Base-by-base conservation (phyloP, 495 filamentous ascomycete species). In the Pyrenopolyporus hunteri region DNA sequence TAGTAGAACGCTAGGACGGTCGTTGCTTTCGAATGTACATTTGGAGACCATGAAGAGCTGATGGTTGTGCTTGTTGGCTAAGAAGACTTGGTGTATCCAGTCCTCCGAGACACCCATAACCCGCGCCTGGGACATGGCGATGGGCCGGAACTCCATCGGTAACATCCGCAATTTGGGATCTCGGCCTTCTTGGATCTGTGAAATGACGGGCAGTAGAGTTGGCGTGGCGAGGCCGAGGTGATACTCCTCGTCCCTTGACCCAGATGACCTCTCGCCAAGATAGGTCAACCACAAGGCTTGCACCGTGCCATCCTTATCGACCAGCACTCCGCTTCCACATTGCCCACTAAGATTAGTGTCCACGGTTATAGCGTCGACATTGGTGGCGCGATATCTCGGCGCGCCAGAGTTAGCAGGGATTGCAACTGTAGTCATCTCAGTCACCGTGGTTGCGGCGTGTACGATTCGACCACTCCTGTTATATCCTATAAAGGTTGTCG, bases 1-100 rank as follows among this genome's bases (percentile, higher is more conserved):
- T 39, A 89, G 81, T 32, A 99, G 85, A 13, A 82, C 78, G 10
- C 82, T 86, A 31, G 86, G 88, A 65, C 95, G 87, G 29, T 93
- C 84, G 35, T 66, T 66, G 6, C 81, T 76, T 72, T 83, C 82
- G 60, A 82, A 83, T 8, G 80, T 83, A 45, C 80, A 73, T 76
- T 99, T 99, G 57, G 92, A 91, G 20, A 99, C 89, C 90, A 99
- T 95, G 79, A 99, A 99, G 16, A 99, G 83, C 73, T 98, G 94
- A 71, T 99, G 94, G 46, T 89, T 88, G 13, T 93, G 86, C 6
- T 90, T 89, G 66, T 97, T 97, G 48, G 92, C 89, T 47, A 84
- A 73, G 28, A 93, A 87, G 17, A 97, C 92, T 73, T 89, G 87
- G 59, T 89, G 81, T 63, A 98, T 96, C 95, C 94, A 97, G 44